These are phyloP conservation scores for Cladobotryum protrusum DNA, from an alignment of 2,329 filamentous ascomycete genomes.

Conservation along the genomic window DNA sequence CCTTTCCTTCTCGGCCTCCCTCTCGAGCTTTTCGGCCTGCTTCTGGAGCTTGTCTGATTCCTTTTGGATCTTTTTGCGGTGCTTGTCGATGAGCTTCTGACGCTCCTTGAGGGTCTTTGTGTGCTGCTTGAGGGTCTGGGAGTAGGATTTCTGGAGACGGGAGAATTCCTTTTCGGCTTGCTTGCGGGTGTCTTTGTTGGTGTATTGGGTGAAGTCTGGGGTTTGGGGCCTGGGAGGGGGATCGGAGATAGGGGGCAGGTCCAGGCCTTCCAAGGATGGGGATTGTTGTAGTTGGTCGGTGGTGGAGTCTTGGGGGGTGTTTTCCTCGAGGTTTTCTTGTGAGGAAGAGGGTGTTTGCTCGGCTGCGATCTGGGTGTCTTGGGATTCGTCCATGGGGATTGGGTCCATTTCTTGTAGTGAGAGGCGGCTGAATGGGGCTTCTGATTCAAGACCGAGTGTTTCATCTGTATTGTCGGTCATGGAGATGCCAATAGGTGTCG, in stretches of 20 bases:
- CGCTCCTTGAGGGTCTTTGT: constrained; percentile 58
- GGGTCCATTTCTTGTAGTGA: constrained; percentile 34
- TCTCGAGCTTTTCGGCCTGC: constrained; percentile 34
- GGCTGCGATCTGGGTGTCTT: constrained; percentile 5
- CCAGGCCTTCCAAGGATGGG: not conserved
- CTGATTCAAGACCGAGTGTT: not conserved
- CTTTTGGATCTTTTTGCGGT: constrained; percentile 39
- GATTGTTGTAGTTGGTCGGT: not conserved
- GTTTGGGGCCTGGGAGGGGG: constrained; percentile 39
- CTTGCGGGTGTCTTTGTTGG: constrained; percentile 60
- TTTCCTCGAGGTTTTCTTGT: not conserved
- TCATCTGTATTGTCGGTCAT: not conserved
- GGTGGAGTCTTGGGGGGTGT: not conserved
- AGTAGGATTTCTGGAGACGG: constrained; percentile 56
- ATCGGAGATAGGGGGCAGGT: constrained; percentile 35
- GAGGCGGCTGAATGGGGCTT: constrained; percentile 11
- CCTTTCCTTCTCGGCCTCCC: constrained; percentile 26
- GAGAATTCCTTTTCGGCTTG: constrained; percentile 63
- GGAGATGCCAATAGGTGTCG: no score
- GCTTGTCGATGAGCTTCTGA: constrained; percentile 52
- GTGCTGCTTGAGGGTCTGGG: constrained; percentile 59
- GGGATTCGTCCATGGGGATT: constrained; percentile 28
- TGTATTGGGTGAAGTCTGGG: constrained; percentile 52
- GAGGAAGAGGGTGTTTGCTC: not conserved
- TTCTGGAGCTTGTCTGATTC: constrained; percentile 36